Base-by-base conservation (phyloP, 2,329 filamentous ascomycete genomes). In the Epichloe coenophiala region DNA sequence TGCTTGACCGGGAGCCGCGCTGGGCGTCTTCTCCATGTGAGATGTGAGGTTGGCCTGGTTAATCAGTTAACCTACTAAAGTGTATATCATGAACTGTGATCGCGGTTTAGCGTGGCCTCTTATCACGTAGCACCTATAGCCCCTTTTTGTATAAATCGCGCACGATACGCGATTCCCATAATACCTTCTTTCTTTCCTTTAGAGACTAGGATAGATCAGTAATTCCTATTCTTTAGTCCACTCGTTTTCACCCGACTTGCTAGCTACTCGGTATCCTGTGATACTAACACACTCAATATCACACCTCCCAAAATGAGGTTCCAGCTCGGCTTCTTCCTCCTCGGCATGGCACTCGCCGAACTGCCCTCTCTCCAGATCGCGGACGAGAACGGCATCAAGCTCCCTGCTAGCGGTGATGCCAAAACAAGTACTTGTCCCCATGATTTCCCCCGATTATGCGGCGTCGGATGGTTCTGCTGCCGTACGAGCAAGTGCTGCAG, bases 11-110 rank as follows among this genome's bases (percentile, higher is more conserved):
- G 51, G 33, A 4, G 56, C 50, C 0, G 52, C 12, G 0, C 46
- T 46, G 1, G 47, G 48, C 3, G 56, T 12, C 13, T 47, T 49
- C 12, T 54, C 45, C 45, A 68, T 69, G 57, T 78, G 78, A 19
- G 67, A 63, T 1, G 59, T 52, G 38, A 78, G 68, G 56, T 81
- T 80, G 19, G 62, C 61, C 9, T 27, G 23, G 23, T 27, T 8
- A 27, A 27, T 27, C 2, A 2, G 23, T 27, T 27, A 27, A 27
- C 2, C 23, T 7, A 27, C 7, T 2, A 8, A 27, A 27, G 23
- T 27, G 7, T 27, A 3, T 27, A 27, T 27, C 7, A 27, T 2
- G 2, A 27, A 27, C 23, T 27, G 23, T 27, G 6, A 27, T 27
- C 6, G 23, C 23, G 5, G 23, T 17, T 27, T 7, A 7, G 23